Evolutionary conservation across 139 green algal species (phyloP), one percentile per base, ranked within the genome.

Genomic region (Coccomyxa sp.): DNA sequence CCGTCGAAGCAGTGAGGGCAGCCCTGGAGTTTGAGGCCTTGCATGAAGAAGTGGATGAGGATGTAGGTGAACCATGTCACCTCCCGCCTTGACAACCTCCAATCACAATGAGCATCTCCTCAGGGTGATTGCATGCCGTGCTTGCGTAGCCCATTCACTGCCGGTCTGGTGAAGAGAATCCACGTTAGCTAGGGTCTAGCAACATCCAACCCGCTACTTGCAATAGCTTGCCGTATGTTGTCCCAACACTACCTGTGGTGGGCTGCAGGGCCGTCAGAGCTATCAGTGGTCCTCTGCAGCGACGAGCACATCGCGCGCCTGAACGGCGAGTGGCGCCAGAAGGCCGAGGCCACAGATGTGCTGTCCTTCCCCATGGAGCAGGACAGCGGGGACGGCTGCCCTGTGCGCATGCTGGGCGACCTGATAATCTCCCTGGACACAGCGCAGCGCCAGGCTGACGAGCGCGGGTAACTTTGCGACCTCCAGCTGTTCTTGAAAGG

Each of bases 391-490:
- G 29, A 34, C 1, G 71, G 70, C 27, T 68, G 27, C 54, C 78
- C 70, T 7, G 29, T 34, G 50, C 50, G 29, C 2, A 55, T 97
- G 79, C 80, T 99, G 69, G 95, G 95, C 22, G 95, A 99, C 75
- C 34, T 98, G 31, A 86, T 99, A 54, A 91, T 99, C 9, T 98
- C 93, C 0, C 75, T 98, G 64, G 95, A 99, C 76, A 99, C 95
- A 7, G 95, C 95, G 4, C 36, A 79, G 31, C 81, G 88, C 7
- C 95, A 99, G 84, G 95, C 95, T 8, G 37, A 74, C 18, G 93
- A 99, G 80, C 80, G 93, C 10, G 85, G 90, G 84, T 94, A 77
- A n/a, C n/a, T n/a, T n/a, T n/a, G n/a, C n/a, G n/a, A n/a, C n/a
- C n/a, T n/a, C n/a, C n/a, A n/a, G n/a, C n/a, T n/a, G n/a, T n/a